Conservation (phyloP, 1,139 yeast genomes). For the Nakaseomyces nivariensis region DNA sequence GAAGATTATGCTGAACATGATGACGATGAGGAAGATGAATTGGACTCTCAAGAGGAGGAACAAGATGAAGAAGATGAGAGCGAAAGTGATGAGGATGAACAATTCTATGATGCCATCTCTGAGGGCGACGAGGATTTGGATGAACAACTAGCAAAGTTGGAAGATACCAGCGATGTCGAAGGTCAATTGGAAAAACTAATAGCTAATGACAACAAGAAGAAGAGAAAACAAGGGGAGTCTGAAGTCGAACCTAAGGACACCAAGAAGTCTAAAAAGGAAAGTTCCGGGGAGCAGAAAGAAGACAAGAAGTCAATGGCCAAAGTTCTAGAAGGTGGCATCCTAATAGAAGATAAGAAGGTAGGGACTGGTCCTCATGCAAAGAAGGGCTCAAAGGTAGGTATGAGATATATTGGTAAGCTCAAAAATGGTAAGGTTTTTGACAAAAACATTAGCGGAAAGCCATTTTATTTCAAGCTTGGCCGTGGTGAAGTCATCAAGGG, state of each 20-base stretch:
- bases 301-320: slow-evolving; percentile 40
- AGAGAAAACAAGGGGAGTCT: slow-evolving; percentile 23
- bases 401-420: slow-evolving; percentile 95
- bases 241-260: slow-evolving; percentile 36
- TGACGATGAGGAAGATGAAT: slow-evolving; percentile 49
- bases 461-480: slow-evolving; percentile 83
- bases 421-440: slow-evolving; percentile 94
- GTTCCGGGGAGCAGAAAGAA: slow-evolving; percentile 35
- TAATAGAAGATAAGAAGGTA: slow-evolving; percentile 80
- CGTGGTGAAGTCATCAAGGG: slow-evolving; percentile 98
- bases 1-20: slow-evolving; percentile 61
- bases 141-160: slow-evolving; percentile 37
- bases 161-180: slow-evolving; percentile 30
- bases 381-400: slow-evolving; percentile 84
- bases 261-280: slow-evolving; percentile 86
- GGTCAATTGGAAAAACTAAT: slow-evolving; percentile 25
- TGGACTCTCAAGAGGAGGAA: slow-evolving; percentile 46
- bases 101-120: slow-evolving; percentile 32
- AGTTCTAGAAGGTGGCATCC: slow-evolving; percentile 86
- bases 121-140: slow-evolving; percentile 22
- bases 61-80: slow-evolving; percentile 41
- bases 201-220: slow-evolving; percentile 31
- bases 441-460: slow-evolving; percentile 95
- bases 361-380: slow-evolving; percentile 88
- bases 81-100: slow-evolving; percentile 37